Base-by-base conservation (phyloP, 164 flowering plant genomes). In the Cinnamomum micranthum region DNA sequence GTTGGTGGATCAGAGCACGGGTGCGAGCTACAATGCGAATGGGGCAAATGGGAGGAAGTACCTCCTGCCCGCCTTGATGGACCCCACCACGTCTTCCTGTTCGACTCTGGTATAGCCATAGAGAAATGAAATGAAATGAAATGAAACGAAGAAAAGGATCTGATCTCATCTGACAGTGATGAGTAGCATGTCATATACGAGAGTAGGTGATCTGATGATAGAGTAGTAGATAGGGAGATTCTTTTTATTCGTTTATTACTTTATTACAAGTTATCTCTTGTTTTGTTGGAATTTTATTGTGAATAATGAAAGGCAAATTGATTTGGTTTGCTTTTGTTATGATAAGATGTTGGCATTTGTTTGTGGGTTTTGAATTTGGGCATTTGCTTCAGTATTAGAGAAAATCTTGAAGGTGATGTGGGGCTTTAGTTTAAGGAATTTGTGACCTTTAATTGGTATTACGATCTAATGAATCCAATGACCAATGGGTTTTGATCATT, bases 11-110 rank as follows among this genome's bases (percentile, higher is more conserved):
- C 2, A 77, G 2, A 71, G 79, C 0, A 84, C 84, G 0, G 88
- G 91, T 10, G 91, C 83, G 6, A 85, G 92, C 78, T 89, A 77
- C 69, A 89, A 89, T 63, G 91, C 90, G 1, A 17, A 81, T n/a
- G 92, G 91, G 12, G 80, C 27, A 0, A 82, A 81, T 68, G 88
- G 87, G 3, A 74, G 91, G 75, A 88, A 86, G 83, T 89, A 72
- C 74, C 50, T 88, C 81, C 80, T 87, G 24, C 91, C 90, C 31
- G 89, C 91, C 3, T 17, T 88, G 65, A 87, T 66, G 63, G 89
- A 89, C 68, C 90, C 87, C 10, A n/a, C 79, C 0, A 85, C 88
- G 2, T 84, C 84, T 0, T 5, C 86, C 9, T 88, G 89, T 28
- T 77, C 87, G 0, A 87, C 89, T 47, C 70, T 85, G 72, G 86